These are phyloP conservation scores for carrot (Daucus carota) DNA, from an alignment of 129 eudicot species.

Conservation along the genomic window DNA sequence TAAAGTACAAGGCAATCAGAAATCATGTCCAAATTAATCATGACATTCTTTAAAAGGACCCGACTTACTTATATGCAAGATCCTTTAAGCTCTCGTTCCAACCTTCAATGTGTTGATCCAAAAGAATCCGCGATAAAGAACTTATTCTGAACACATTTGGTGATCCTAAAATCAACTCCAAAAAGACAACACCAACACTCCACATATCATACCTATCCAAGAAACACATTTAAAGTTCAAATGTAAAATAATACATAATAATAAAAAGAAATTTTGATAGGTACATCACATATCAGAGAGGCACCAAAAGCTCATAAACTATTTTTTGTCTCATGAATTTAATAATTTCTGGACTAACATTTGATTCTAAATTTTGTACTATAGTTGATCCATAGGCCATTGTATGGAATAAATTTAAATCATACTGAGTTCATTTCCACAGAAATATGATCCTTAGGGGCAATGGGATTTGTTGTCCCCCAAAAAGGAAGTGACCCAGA, in stretches of 20 bases:
- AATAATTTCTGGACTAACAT: not conserved
- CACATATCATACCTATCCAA: slow-evolving; percentile 89
- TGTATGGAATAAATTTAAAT: not conserved
- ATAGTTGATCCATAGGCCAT: not conserved
- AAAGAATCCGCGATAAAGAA: slow-evolving; percentile 62
- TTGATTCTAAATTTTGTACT: not conserved
- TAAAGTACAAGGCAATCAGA: not conserved
- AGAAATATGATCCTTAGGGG: not conserved
- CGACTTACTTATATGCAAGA: slow-evolving; percentile 83
- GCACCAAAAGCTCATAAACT: not conserved
- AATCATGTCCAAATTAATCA: not conserved
- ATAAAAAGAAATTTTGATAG: not conserved
- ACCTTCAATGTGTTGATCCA: slow-evolving; percentile 83
- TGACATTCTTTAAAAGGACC: slow-evolving; percentile 13
- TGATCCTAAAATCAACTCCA: slow-evolving; percentile 88
- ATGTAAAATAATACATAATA: not conserved
- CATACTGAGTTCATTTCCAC: not conserved
- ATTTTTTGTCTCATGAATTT: not conserved
- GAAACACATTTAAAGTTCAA: not conserved
- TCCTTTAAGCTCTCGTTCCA: slow-evolving; percentile 89
- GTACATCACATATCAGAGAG: not conserved
- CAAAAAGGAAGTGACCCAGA: not conserved
- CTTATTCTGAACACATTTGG: slow-evolving; percentile 91
- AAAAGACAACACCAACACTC: slow-evolving; percentile 90
- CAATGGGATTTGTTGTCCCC: not conserved